These are phyloP conservation scores for Hypoxylon perforatum DNA, from an alignment of 495 filamentous ascomycete genomes.

Conservation along the genomic window DNA sequence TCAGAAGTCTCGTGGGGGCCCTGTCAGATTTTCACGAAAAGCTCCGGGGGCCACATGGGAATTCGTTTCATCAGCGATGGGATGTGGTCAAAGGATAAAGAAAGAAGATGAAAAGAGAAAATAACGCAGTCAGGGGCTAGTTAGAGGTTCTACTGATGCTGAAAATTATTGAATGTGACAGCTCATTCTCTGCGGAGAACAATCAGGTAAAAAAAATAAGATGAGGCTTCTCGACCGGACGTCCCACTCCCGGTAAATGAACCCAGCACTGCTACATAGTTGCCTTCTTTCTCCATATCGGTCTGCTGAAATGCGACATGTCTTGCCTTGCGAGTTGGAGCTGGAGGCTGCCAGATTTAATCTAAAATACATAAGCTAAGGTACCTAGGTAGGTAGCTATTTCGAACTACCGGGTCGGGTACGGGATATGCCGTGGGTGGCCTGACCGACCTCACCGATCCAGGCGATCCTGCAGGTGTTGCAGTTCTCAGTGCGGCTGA, in stretches of 20 bases:
- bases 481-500: not conserved
- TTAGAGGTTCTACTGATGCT: not conserved
- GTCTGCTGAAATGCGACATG: not conserved
- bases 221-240: not conserved
- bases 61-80: not conserved
- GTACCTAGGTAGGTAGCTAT: too few relatives aligned
- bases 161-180: not conserved
- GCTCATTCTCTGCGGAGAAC: not conserved
- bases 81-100: not conserved
- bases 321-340: not conserved
- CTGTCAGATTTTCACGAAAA: too few relatives aligned
- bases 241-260: not conserved
- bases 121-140: not conserved
- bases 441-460: too few relatives aligned
- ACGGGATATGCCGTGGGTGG: too few relatives aligned
- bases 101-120: not conserved
- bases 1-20: too few relatives aligned
- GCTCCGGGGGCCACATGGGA: not conserved
- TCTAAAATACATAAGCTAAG: too few relatives aligned
- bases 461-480: too few relatives aligned
- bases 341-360: too few relatives aligned
- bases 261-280: not conserved
- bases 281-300: not conserved
- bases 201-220: not conserved
- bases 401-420: too few relatives aligned